Base-by-base conservation (phyloP, 2,329 filamentous ascomycete genomes). In the Aspergillus melleus region DNA sequence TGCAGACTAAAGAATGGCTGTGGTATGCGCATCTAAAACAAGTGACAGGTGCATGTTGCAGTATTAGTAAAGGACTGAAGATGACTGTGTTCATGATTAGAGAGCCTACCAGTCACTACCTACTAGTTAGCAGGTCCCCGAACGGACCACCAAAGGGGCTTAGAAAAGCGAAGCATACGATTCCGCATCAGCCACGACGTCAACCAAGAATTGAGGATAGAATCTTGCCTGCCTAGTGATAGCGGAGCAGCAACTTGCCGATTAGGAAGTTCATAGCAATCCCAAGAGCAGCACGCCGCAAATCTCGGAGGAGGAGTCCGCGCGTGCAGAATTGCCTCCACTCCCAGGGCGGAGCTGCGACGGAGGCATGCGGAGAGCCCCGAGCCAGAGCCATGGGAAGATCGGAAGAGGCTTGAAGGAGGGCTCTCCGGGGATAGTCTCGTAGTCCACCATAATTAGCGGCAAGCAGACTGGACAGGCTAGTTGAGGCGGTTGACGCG, bases 331-430 rank as follows among this genome's bases (percentile, higher is more conserved):
- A 47, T 46, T 16, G 52, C 36, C 57, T 62, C 60, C 55, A 60
- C 57, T 57, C 26, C 24, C 30, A 52, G 29, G 61, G 61, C 61
- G 61, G 58, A 60, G 58, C 49, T 56, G 26, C 32, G 42, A 59
- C 55, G 44, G 53, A 32, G 53, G 8, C 22, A 47, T 55, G 53
- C 42, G 53, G 53, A 55, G 58, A 50, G 55, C 53, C 36, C 36
- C 44, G 44, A 42, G 57, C 47, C 42, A 29, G 30, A 58, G 52
- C 53, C 36, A 42, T 42, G 22, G 51, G 24, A 24, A 24, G 24
- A 24, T 5, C 24, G 24, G 24, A 47, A 50, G 22, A 53, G 49
- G 30, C 29, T 49, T 19, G 26, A 22, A n/a, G 36, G n/a, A 46
- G 9, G 20, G 42, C n/a, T 42, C 36, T 14, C 36, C 36, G 36